Evolutionary conservation across 345 rosid species (phyloP), one percentile per base, ranked within the genome.

Genomic region (Corchorus olitorius): DNA sequence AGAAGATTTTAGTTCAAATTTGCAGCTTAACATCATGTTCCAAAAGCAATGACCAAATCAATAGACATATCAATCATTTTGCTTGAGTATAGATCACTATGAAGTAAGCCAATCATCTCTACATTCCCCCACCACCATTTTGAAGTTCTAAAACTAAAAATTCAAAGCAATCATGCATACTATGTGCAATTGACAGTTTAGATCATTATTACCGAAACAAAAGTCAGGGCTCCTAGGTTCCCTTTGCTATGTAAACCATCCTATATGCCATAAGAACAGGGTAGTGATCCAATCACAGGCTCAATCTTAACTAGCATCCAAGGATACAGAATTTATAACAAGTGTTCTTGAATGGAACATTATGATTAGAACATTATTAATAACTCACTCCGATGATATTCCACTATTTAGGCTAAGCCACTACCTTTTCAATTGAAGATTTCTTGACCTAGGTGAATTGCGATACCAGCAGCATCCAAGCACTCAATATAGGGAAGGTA

Each of bases 401-500:
- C 48, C 46, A 59, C 4, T 37, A 59, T 43, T 74, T 61, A 68
- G 35, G 27, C 54, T 54, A 61, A 70, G 70, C 41, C 20, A 49
- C 59, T 35, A 73, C 69, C 59, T 54, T 50, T n/a, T 27, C 8
- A 52, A 34, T 37, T 65, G 58, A 71, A 50, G 63, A 22, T 41
- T 55, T 71, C 76, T 61, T 53, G 61, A 66, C 61, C 82, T 81
- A 80, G 63, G 55, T 43, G 22, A 83, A 70, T 50, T 73, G 71
- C 37, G 89, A 79, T 4, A 84, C 43, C 16, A 81, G 87, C 80
- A 88, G 78, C 81, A 86, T 22, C 93, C 90, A 90, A 19, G 88
- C 93, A 72, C 93, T 78, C 83, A 90, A 79, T 83, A 87, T 63
- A 0, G 97, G 97, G 83, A 94, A 87, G 35, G 88, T 77, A 27